Evolutionary conservation across 805 yeast genomes (phyloP).

Genomic region (Zygoascus tannicola): DNA sequence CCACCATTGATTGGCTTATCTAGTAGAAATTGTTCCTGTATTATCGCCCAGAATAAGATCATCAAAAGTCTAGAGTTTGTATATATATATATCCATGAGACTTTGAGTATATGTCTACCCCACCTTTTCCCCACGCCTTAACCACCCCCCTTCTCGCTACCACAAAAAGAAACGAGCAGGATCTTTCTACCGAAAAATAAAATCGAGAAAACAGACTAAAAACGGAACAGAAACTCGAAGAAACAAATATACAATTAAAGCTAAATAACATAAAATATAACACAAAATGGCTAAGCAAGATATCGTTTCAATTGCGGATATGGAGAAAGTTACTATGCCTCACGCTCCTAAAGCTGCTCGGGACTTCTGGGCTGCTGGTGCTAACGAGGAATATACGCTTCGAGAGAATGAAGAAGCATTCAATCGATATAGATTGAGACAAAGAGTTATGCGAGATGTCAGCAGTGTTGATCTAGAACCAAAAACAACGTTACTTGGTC

Average conservation of each 20-base stretch:
- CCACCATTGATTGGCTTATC: too few relatives aligned
- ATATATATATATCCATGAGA: too few relatives aligned
- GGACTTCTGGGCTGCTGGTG: conserved; percentile 24
- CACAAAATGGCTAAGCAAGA: not conserved
- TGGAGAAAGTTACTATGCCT: conserved; percentile 14
- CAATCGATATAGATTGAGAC: conserved; percentile 22
- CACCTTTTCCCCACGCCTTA: too few relatives aligned
- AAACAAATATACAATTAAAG: not conserved
- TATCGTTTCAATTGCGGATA: conserved; percentile 6
- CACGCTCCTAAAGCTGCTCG: conserved; percentile 12
- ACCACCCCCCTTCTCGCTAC: too few relatives aligned
- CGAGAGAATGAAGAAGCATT: conserved; percentile 23
- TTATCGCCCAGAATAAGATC: too few relatives aligned
- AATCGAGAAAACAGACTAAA: too few relatives aligned
- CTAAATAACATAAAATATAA: not conserved
- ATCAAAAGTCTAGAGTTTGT: too few relatives aligned
- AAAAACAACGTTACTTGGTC: conserved; percentile 20
- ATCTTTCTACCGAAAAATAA: too few relatives aligned
- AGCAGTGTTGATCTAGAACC: conserved; percentile 19
- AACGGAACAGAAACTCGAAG: too few relatives aligned
- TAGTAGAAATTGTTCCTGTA: too few relatives aligned
- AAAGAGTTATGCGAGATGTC: conserved; percentile 25
- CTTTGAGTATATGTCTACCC: too few relatives aligned
- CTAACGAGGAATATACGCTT: conserved; percentile 23
- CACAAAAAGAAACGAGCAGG: too few relatives aligned